Percentiles rank a stretch among this genome's conserved stretches.
These are phyloP conservation scores for Neonothopanus nambi DNA, from an alignment of 1,284 basidiomycete genomes.

Conservation along the genomic window DNA sequence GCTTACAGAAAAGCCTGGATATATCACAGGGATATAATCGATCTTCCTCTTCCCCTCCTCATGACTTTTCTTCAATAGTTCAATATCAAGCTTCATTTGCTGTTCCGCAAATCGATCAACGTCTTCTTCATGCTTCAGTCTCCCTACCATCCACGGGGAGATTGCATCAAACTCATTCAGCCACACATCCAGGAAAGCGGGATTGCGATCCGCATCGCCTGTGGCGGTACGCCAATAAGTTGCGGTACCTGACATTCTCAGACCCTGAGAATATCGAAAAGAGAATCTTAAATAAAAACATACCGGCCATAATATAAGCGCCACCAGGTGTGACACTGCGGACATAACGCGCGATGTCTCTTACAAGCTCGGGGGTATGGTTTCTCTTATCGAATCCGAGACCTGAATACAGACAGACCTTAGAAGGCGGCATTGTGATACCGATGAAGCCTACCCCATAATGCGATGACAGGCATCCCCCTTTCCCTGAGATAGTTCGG, in stretches of 20 bases:
- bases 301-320: constrained; percentile 65
- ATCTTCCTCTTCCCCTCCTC: constrained; percentile 50
- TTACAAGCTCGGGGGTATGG: constrained; percentile 62
- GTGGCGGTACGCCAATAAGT: constrained; percentile 69
- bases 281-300: not conserved
- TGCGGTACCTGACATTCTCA: constrained; percentile 39
- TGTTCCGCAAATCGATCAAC: constrained; percentile 60
- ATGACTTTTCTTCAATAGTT: constrained; percentile 52
- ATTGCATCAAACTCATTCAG: constrained; percentile 73
- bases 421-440: not conserved
- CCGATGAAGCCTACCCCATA: constrained; percentile 56
- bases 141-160: constrained; percentile 75
- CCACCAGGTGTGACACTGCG: constrained; percentile 65
- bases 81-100: constrained; percentile 63
- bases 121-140: constrained; percentile 55
- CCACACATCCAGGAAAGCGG: constrained; percentile 64
- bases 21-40: constrained; percentile 74
- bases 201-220: constrained; percentile 65
- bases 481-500: constrained; percentile 70
- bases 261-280: not conserved
- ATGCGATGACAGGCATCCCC: constrained; percentile 62
- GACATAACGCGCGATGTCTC: constrained; percentile 54
- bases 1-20: constrained; percentile 75
- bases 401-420: constrained; percentile 36
- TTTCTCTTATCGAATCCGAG: constrained; percentile 64